Percentiles rank a stretch among this genome's conserved stretches.
Conservation (phyloP, 2,329 filamentous ascomycete species). For the Trichoderma hamatum region DNA sequence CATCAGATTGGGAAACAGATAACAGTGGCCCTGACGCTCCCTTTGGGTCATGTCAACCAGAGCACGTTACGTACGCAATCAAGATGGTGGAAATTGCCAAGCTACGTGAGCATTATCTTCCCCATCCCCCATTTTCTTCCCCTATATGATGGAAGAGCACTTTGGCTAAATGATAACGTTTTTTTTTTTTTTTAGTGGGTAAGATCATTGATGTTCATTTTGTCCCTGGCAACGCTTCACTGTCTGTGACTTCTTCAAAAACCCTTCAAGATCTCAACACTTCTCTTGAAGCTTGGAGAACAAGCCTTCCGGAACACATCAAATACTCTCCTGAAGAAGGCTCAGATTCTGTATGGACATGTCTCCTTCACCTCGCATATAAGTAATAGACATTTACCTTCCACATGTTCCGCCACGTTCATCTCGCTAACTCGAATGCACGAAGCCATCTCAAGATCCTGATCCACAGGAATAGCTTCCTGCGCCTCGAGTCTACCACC, state of each 20-base stretch:
- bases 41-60: slow-evolving; percentile 38
- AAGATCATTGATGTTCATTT: slow-evolving; percentile 44
- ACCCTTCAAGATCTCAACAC: slow-evolving; percentile 34
- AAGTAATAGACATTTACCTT: slow-evolving; percentile 34
- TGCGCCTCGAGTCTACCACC: slow-evolving; percentile 35
- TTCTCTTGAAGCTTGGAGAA: slow-evolving; percentile 41
- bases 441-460: slow-evolving; percentile 42
- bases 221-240: slow-evolving; percentile 39
- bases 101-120: slow-evolving; percentile 35
- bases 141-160: not conserved
- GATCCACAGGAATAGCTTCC: slow-evolving; percentile 42
- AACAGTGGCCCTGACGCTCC: slow-evolving; percentile 30
- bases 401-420: too few species aligned
- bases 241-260: slow-evolving; percentile 20
- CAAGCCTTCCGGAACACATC: slow-evolving; percentile 39
- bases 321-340: slow-evolving; percentile 39
- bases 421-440: not conserved
- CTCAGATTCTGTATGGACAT: slow-evolving; percentile 41
- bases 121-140: not conserved
- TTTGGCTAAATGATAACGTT: not conserved
- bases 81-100: slow-evolving; percentile 45
- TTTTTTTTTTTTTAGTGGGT: slow-evolving; percentile 34
- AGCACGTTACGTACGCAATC: slow-evolving; percentile 42
- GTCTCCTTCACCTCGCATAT: slow-evolving; percentile 44
- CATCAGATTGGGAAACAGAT: slow-evolving; percentile 38